These are phyloP conservation scores for Henningerozyma blattae DNA, from an alignment of 805 yeast genomes.

Conservation along the genomic window DNA sequence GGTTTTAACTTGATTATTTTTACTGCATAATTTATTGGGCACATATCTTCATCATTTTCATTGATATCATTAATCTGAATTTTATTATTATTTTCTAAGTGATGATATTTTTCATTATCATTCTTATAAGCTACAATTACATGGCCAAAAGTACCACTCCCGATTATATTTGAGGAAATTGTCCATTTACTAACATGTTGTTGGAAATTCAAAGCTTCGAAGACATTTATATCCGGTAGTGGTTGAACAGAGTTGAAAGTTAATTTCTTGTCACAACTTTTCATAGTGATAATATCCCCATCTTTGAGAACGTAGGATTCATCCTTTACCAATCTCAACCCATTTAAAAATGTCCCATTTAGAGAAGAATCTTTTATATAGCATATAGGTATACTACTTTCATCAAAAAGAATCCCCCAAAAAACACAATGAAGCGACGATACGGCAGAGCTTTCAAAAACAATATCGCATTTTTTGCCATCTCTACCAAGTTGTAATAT, in stretches of 20 bases:
- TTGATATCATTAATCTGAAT: too few species aligned
- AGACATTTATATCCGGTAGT: slow-evolving; percentile 1
- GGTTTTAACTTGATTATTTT: slow-evolving; percentile 29
- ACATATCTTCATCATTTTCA: slow-evolving; percentile 17
- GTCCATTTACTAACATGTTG: slow-evolving; percentile 29
- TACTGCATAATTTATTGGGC: slow-evolving; percentile 43
- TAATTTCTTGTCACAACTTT: slow-evolving; percentile 4
- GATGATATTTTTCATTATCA: neutral
- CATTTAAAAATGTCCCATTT: slow-evolving; percentile 40
- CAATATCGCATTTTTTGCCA: slow-evolving; percentile 21
- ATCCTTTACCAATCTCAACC: slow-evolving; percentile 17
- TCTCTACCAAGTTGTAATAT: slow-evolving; percentile 35
- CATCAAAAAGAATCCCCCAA: slow-evolving; percentile 41
- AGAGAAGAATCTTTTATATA: slow-evolving; percentile 40
- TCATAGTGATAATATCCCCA: slow-evolving; percentile 25
- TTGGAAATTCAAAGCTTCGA: slow-evolving; percentile 13
- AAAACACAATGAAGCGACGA: slow-evolving; percentile 37
- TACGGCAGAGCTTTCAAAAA: slow-evolving; percentile 27
- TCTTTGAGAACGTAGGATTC: slow-evolving; percentile 25
- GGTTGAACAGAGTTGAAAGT: neutral
- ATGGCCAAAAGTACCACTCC: slow-evolving; percentile 48
- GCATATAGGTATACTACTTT: slow-evolving; percentile 31
- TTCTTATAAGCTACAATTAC: slow-evolving; percentile 22
- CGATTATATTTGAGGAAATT: slow-evolving; percentile 31
- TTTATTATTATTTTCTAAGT: too few species aligned